Evolutionary conservation across 2,329 filamentous ascomycete genomes (phyloP), one percentile per base, ranked within the genome.

Genomic region (Venturia effusa): DNA sequence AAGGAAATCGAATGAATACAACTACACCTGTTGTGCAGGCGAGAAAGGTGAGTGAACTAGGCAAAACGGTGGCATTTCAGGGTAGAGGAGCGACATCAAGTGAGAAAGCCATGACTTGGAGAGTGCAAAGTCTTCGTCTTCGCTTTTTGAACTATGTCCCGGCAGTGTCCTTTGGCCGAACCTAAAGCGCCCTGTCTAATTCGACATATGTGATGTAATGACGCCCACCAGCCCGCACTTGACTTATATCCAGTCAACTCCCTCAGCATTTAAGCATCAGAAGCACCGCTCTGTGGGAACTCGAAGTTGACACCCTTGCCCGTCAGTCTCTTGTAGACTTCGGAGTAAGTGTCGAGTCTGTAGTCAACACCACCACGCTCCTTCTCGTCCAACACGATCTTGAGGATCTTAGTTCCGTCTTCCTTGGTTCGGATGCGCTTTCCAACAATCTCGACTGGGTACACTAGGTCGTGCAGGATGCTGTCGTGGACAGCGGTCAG

Each of bases 301-400:
- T 99, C 94, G 78, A 99, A 99, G 81, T 88, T 87, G 78, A 97
- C 94, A 78, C 87, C 87, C 82, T 95, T 94, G 81, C 94, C 94
- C 68, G 94, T 99, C 77, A 99, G 84, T 76, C 91, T 88, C 81
- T 92, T 91, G 90, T 99, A 99, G 78, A 99, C 94, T 88, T 99
- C 94, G 70, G 91, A 90, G 87, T 99, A 99, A 79, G 93, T 97
- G 83, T 99, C 94, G 74, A 99, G 90, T 80, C 94, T 88, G 89
- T 97, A 97, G 86, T 99, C 94, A 74, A 99, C 93, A 80, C 92
- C 92, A 76, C 92, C 93, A 75, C 92, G 90, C 90, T 99, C 94
- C 91, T 99, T 99, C 90, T 97, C 94, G 81, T 99, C 94, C 67
- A 99, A 88, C 77, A 99, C 86, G 79, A 99, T 91, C 90, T 99